Evolutionary conservation across 768 basidiomycete genomes (phyloP), one percentile per base, ranked within the genome.

Genomic region (Leccinum truebloodii): DNA sequence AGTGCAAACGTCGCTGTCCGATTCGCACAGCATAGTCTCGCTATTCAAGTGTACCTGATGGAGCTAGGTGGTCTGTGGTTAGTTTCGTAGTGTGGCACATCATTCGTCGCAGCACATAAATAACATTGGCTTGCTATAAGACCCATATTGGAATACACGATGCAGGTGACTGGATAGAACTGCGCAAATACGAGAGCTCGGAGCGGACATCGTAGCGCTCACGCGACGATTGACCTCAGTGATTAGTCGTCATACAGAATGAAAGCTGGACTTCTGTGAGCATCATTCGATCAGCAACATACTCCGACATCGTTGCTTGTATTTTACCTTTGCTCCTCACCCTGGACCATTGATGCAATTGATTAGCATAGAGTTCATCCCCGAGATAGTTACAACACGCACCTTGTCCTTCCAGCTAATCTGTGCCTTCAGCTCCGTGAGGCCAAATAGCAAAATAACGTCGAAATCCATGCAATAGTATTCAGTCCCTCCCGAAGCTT

Each of bases 341-440:
- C 67, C 68, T 69, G 39, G 10, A 34, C 1, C 6, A 30, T 50
- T 46, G 3, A 58, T 28, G 24, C 20, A 20, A 20, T 18, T 18
- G 10, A 0, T n/a, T 20, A 16, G 18, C 39, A 2, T 10, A n/a
- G 18, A 4, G 8, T 16, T 26, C 30, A 10, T 30, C 22, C 8
- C n/a, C 8, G 1, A 4, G 3, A 14, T 1, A 4, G 53, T 24
- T 12, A 34, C 4, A 24, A 20, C 37, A 52, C 63, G 34, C 10
- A 67, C 68, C 62, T 7, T 39, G 8, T 81, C 75, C 10, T 64
- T 65, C 81, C 82, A 83, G 2, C 71, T 65, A 28, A 81, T 73
- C 37, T 81, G 77, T 0, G 80, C 82, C 60, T 79, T 78, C 34
- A 82, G 59, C 56, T 83, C 81, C 0, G 80, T 78, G 10, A 76